Evolutionary conservation across 2,329 filamentous ascomycete species (phyloP).

Genomic region (Plenodomus tracheiphilus): DNA sequence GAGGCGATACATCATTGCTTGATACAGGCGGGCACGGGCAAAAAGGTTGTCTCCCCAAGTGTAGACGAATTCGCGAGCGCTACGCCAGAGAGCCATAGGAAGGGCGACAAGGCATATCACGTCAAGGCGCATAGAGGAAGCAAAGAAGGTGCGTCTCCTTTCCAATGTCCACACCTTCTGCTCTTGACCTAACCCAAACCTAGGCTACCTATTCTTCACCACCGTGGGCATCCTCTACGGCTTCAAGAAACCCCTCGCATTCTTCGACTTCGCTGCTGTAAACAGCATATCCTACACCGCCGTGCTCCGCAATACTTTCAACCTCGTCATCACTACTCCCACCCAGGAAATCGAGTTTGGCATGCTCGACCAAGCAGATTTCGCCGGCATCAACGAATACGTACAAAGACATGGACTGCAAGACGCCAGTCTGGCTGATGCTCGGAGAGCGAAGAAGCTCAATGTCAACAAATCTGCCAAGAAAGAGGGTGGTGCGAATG

Average conservation of each 20-base stretch:
- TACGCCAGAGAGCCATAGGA: slow-evolving; percentile 62
- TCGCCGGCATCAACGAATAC: slow-evolving; percentile 64
- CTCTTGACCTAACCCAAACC: slow-evolving; percentile 11
- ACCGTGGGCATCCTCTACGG: slow-evolving; percentile 64
- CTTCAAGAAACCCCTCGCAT: slow-evolving; percentile 67
- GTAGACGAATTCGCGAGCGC: slow-evolving; percentile 63
- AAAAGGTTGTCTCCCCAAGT: slow-evolving; percentile 56
- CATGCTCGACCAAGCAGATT: slow-evolving; percentile 68
- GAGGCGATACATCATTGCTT: slow-evolving; percentile 45
- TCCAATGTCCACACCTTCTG: background rate
- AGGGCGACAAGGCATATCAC: slow-evolving; percentile 65
- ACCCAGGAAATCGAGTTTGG: slow-evolving; percentile 64
- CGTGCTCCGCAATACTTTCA: slow-evolving; percentile 67
- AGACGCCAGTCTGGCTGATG: slow-evolving; percentile 65
- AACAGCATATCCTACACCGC: slow-evolving; percentile 66
- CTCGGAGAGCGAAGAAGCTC: slow-evolving; percentile 62
- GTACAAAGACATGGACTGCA: slow-evolving; percentile 64
- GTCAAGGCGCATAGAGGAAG: slow-evolving; percentile 66
- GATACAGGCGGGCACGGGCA: slow-evolving; percentile 51
- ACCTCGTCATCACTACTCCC: slow-evolving; percentile 60
- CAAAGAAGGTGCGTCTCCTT: slow-evolving; percentile 59
- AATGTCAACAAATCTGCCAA: slow-evolving; percentile 52
- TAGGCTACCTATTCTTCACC: slow-evolving; percentile 67
- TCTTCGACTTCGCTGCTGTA: slow-evolving; percentile 63
- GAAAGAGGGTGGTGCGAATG: slow-evolving; percentile 22